These are phyloP conservation scores for Dothideomycetidae sp. DNA, from an alignment of 2,329 filamentous ascomycete species.

Conservation along the genomic window DNA sequence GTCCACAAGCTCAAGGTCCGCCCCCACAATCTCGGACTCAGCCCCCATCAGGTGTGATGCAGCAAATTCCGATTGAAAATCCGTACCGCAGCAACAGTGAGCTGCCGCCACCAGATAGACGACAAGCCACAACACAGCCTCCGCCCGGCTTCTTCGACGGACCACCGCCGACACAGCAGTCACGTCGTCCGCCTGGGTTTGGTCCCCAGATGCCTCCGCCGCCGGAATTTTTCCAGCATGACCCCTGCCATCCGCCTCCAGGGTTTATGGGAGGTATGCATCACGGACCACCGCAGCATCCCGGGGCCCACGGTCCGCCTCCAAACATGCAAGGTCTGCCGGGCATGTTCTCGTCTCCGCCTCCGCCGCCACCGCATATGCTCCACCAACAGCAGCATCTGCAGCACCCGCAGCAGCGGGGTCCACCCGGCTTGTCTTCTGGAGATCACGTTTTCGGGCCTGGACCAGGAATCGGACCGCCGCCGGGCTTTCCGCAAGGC, in stretches of 20 bases:
- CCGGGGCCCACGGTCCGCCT: constrained; percentile 13
- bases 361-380: constrained; percentile 11
- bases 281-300: constrained; percentile 17
- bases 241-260: constrained; percentile 13
- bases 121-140: constrained; percentile 16
- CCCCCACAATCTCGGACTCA: constrained; percentile 23
- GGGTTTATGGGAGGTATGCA: constrained; percentile 21
- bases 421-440: constrained; percentile 1
- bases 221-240: constrained; percentile 9
- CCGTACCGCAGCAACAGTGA: constrained; percentile 15
- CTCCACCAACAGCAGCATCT: background rate
- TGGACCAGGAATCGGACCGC: constrained; percentile 8
- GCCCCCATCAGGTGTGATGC: constrained; percentile 20
- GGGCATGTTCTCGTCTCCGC: constrained; percentile 19
- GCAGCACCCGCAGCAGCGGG: constrained; percentile 5
- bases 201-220: constrained; percentile 6
- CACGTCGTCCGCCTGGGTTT: constrained; percentile 15
- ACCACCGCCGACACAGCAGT: constrained; percentile 16
- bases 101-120: constrained; percentile 12
- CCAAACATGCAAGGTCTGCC: constrained; percentile 15
- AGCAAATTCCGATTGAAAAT: constrained; percentile 20
- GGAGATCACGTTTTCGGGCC: background rate
- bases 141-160: constrained; percentile 24
- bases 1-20: constrained; percentile 21
- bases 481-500: constrained; percentile 10